A percentile compares a stretch with the other conserved stretches of the same genome.
These are phyloP conservation scores for Ottelia alismoides DNA, from an alignment of 106 monocot genomes.

Conservation along the genomic window DNA sequence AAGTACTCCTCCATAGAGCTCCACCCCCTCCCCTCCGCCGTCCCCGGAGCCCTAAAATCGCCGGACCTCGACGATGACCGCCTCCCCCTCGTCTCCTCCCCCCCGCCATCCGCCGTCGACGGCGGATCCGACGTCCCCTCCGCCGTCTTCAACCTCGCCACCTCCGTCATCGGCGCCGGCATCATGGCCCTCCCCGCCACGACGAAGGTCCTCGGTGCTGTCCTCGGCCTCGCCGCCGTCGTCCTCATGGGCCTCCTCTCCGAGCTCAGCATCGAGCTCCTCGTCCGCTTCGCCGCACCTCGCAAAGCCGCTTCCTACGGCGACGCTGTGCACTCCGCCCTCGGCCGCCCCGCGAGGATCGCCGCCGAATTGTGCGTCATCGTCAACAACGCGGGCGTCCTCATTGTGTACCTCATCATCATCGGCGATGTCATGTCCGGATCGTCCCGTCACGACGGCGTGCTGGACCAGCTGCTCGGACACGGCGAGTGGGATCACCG, in stretches of 20 bases:
- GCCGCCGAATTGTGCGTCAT: neutral
- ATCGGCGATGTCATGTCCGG: neutral
- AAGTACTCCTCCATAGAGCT: too few species aligned
- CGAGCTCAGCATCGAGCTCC: slow-evolving; percentile 7
- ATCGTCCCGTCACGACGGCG: too few species aligned
- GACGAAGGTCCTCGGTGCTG: slow-evolving; percentile 11
- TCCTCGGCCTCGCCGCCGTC: slow-evolving; percentile 4
- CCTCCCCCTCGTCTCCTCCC: neutral
- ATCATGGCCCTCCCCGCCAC: slow-evolving; percentile 18
- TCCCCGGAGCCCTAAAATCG: neutral
- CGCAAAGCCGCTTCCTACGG: slow-evolving; percentile 2
- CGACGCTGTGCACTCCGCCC: slow-evolving; percentile 1
- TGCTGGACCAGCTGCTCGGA: too few species aligned
- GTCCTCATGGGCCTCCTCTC: slow-evolving; percentile 3
- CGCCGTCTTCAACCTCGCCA: slow-evolving; percentile 16
- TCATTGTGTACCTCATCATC: slow-evolving; percentile 14
- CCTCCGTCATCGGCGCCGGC: slow-evolving; percentile 16
- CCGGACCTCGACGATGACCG: neutral
- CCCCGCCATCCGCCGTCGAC: neutral
- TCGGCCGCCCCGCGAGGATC: slow-evolving; percentile 2
- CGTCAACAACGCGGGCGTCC: slow-evolving; percentile 7
- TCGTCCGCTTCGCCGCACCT: slow-evolving; percentile 5
- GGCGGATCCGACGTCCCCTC: neutral
- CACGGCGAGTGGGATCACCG: too few species aligned
- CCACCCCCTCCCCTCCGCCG: too few species aligned